phyloP scores from a whole-genome alignment of 495 filamentous ascomycete species.

The Penicillium crystallinum region DNA sequence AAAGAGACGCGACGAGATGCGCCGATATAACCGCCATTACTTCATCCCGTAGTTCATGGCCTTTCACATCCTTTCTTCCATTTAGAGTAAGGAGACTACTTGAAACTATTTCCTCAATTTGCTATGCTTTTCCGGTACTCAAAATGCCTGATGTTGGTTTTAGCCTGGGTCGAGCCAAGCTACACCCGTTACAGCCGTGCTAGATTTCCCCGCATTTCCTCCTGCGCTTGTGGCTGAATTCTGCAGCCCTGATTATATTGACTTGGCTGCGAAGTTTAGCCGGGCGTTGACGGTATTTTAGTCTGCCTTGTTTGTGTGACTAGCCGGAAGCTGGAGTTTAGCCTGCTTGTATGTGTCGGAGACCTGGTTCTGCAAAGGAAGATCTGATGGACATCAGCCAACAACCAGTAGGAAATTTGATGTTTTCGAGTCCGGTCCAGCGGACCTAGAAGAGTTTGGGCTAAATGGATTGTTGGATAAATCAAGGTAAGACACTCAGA shows the following conservation, averaged over 20 bases:
- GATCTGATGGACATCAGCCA: background rate
- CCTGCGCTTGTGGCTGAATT: background rate
- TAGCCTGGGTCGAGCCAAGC: background rate
- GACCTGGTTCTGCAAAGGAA: background rate
- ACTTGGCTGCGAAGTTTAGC: background rate
- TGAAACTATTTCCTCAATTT: no score
- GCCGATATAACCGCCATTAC: no score
- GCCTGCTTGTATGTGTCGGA: background rate
- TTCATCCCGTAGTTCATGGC: no score
- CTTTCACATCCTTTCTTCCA: no score
- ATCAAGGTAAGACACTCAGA: background rate
- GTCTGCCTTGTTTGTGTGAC: background rate
- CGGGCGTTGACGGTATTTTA: background rate
- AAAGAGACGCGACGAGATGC: no score
- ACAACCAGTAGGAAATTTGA: background rate
- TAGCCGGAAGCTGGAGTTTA: background rate
- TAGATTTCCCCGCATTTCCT: constrained; percentile 3
- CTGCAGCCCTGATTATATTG: background rate
- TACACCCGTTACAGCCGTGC: constrained; percentile 1
- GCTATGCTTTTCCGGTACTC: background rate
- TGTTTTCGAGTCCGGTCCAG: background rate
- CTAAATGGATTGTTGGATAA: constrained; percentile 6
- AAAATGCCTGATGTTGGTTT: background rate
- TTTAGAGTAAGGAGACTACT: no score
- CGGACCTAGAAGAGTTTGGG: background rate